Percentiles rank a stretch among this genome's conserved stretches.
Conservation (phyloP, 2,329 filamentous ascomycete genomes). For the Aspergillus tamarii region DNA sequence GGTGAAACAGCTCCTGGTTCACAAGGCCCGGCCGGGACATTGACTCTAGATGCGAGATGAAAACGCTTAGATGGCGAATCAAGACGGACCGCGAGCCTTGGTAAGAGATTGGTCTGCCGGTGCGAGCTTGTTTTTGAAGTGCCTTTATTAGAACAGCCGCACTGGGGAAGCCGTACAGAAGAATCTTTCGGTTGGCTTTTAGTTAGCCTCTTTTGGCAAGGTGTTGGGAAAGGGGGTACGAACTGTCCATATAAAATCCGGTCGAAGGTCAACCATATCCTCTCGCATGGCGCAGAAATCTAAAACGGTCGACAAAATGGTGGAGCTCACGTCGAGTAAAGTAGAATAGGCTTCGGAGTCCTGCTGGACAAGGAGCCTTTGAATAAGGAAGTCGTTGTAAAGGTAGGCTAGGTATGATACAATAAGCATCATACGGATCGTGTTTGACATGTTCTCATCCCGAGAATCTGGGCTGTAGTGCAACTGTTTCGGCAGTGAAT, state of each 20-base stretch:
- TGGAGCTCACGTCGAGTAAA: constrained; percentile 26
- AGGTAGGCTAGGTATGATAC: constrained; percentile 30
- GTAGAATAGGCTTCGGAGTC: constrained; percentile 21
- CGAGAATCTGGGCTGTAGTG: constrained; percentile 25
- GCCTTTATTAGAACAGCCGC: constrained; percentile 31
- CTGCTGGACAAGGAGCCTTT: constrained; percentile 30
- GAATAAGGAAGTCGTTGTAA: constrained; percentile 33
- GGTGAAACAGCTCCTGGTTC: constrained; percentile 27
- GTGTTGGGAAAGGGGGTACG: not conserved
- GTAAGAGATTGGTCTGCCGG: constrained; percentile 32
- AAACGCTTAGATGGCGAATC: constrained; percentile 44
- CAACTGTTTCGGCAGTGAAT: constrained; percentile 25
- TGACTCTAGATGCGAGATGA: constrained; percentile 44
- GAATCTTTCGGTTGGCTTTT: constrained; percentile 14
- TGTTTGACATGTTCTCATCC: constrained; percentile 24
- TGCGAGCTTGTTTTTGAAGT: constrained; percentile 27
- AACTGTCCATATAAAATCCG: constrained; percentile 28
- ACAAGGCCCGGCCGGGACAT: constrained; percentile 38
- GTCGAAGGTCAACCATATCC: constrained; percentile 26
- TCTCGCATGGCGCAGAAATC: constrained; percentile 26
- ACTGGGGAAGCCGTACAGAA: constrained; percentile 32
- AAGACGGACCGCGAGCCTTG: constrained; percentile 38
- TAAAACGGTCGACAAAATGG: constrained; percentile 29
- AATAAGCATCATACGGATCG: constrained; percentile 37
- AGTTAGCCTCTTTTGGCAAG: not conserved